A percentile compares a stretch with the other conserved stretches of the same genome.
Evolutionary conservation across 2,329 filamentous ascomycete species (phyloP).

Genomic region (Neopestalotiopsis rosae): DNA sequence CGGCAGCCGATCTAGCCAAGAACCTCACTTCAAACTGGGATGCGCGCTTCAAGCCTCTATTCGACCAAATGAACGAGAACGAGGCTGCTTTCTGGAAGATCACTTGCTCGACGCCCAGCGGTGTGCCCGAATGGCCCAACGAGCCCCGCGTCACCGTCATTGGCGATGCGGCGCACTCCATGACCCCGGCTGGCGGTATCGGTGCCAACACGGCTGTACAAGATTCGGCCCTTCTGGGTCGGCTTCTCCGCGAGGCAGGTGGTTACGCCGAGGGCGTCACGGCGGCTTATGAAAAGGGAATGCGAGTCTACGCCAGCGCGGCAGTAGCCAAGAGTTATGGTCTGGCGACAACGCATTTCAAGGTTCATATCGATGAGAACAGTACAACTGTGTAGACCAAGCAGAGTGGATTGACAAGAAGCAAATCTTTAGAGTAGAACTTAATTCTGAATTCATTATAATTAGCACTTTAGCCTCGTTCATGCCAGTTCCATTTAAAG

Average conservation of each 20-base stretch:
- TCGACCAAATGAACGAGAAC: constrained; percentile 60
- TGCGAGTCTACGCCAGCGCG: constrained; percentile 64
- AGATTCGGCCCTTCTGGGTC: constrained; percentile 60
- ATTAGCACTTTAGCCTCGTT: not conserved
- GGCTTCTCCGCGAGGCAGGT: constrained; percentile 55
- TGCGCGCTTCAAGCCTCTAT: constrained; percentile 57
- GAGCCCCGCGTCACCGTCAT: constrained; percentile 63
- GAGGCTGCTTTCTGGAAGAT: constrained; percentile 73
- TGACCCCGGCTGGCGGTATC: constrained; percentile 62
- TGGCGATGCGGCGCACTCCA: constrained; percentile 62
- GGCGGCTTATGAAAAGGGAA: constrained; percentile 65
- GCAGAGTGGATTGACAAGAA: not conserved
- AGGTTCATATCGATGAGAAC: constrained; percentile 51
- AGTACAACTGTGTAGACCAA: constrained; percentile 11
- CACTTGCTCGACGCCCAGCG: constrained; percentile 63
- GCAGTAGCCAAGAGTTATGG: constrained; percentile 61
- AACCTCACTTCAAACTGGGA: constrained; percentile 60
- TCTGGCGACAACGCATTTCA: constrained; percentile 48
- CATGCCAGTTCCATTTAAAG: too few species aligned
- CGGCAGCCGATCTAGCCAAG: constrained; percentile 64
- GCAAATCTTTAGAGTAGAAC: not conserved
- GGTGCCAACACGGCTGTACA: constrained; percentile 63
- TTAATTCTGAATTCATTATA: not conserved
- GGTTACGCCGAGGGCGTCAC: constrained; percentile 59
- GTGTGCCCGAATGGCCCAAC: constrained; percentile 65